Conservation (phyloP, 2,329 filamentous ascomycete species). For the Aspergillus bombycis region DNA sequence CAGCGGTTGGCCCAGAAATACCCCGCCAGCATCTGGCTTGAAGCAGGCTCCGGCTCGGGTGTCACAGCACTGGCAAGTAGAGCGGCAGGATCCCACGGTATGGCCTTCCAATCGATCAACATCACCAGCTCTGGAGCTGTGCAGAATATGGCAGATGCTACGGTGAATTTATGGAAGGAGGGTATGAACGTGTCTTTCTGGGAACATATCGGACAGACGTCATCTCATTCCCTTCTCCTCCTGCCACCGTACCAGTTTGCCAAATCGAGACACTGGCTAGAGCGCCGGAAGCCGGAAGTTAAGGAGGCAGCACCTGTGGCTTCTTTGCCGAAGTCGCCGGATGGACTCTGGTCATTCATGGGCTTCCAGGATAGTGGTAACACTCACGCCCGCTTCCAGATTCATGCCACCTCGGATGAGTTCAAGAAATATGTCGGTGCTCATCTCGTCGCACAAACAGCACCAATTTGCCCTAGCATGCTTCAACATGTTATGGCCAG, state of each 20-base stretch:
- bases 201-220: slow-evolving; percentile 23
- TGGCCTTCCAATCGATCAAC: slow-evolving; percentile 11
- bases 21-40: slow-evolving; percentile 35
- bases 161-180: slow-evolving; percentile 42
- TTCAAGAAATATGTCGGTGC: slow-evolving; percentile 41
- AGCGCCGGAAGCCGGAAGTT: slow-evolving; percentile 9
- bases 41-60: slow-evolving; percentile 46
- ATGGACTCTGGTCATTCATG: slow-evolving; percentile 8
- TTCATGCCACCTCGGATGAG: slow-evolving; percentile 43
- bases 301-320: not conserved
- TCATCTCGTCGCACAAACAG: slow-evolving; percentile 46
- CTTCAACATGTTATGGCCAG: slow-evolving; percentile 42
- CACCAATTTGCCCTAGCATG: slow-evolving; percentile 45
- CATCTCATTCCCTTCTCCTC: slow-evolving; percentile 22
- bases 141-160: slow-evolving; percentile 27
- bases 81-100: slow-evolving; percentile 19
- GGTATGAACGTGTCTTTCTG: slow-evolving; percentile 29
- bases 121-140: slow-evolving; percentile 1
- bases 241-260: slow-evolving; percentile 50
- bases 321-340: not conserved
- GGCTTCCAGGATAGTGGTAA: slow-evolving; percentile 10
- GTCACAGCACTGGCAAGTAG: slow-evolving; percentile 30
- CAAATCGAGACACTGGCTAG: slow-evolving; percentile 40
- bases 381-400: slow-evolving; percentile 37
- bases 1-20: slow-evolving; percentile 38